Percentiles rank a stretch among this genome's conserved stretches.
phyloP scores from a whole-genome alignment of 495 filamentous ascomycete genomes.

The Hyaloscypha finlandica region DNA sequence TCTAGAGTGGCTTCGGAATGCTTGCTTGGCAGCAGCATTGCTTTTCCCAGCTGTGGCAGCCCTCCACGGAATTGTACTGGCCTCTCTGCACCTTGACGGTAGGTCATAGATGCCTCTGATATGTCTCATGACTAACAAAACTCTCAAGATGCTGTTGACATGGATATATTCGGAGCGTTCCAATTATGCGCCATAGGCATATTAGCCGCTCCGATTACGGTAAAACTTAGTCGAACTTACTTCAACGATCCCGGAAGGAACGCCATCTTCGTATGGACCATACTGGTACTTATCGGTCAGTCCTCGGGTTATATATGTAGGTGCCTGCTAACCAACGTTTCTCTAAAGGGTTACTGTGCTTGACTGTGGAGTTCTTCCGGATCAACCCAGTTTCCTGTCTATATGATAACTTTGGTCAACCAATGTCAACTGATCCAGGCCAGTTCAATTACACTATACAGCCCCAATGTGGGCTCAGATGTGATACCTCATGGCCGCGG shows the following conservation, averaged over 20 bases:
- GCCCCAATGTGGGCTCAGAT: slow-evolving; percentile 43
- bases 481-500: slow-evolving; percentile 43
- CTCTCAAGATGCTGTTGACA: slow-evolving; percentile 54
- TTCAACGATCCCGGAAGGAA: slow-evolving; percentile 62
- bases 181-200: slow-evolving; percentile 64
- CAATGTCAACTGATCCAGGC: slow-evolving; percentile 31
- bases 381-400: slow-evolving; percentile 41
- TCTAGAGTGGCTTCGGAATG: slow-evolving; percentile 58
- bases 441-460: slow-evolving; percentile 42
- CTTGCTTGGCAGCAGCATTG: slow-evolving; percentile 61
- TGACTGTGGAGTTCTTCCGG: slow-evolving; percentile 62
- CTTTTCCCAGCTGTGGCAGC: slow-evolving; percentile 62
- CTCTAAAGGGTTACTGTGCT: slow-evolving; percentile 50
- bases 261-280: slow-evolving; percentile 62
- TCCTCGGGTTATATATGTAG: background rate
- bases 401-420: slow-evolving; percentile 41
- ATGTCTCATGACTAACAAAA: slow-evolving; percentile 11
- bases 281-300: slow-evolving; percentile 55
- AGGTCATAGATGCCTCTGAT: slow-evolving; percentile 28
- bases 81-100: slow-evolving; percentile 53
- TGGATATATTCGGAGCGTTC: slow-evolving; percentile 66
- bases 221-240: slow-evolving; percentile 57
- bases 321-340: slow-evolving; percentile 17
- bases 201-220: slow-evolving; percentile 57
- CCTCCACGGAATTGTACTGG: slow-evolving; percentile 59